Evolutionary conservation across 345 rosid species (phyloP).

Genomic region (Moricandia moricandioides): DNA sequence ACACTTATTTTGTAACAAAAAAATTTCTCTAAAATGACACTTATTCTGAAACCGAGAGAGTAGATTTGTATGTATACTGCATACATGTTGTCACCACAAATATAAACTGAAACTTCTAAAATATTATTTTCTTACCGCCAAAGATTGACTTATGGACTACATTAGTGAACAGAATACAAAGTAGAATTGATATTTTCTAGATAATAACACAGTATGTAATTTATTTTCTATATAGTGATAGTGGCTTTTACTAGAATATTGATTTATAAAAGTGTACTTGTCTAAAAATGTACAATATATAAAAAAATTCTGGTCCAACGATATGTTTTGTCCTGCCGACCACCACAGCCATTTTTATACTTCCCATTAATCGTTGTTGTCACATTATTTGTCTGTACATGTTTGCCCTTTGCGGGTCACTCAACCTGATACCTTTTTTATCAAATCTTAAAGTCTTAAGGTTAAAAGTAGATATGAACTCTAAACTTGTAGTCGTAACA

Average conservation of each 20-base stretch:
- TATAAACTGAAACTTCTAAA: not conserved
- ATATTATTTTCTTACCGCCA: not conserved
- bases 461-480: not conserved
- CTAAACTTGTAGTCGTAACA: not conserved
- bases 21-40: too few species aligned
- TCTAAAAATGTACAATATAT: not conserved
- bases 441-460: not conserved
- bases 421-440: not conserved
- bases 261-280: not conserved
- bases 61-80: not conserved
- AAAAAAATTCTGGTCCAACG: constrained; percentile 2
- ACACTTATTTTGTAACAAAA: too few species aligned
- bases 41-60: too few species aligned
- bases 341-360: constrained; percentile 31
- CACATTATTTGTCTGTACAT: constrained; percentile 30
- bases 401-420: constrained; percentile 21
- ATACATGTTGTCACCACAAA: constrained; percentile 12
- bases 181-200: not conserved
- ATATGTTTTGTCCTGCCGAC: constrained; percentile 27
- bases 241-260: constrained; percentile 1
- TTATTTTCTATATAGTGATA: not conserved
- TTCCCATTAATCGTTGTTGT: constrained; percentile 29
- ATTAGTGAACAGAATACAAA: not conserved
- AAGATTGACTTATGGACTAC: not conserved
- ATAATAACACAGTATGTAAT: not conserved